Conservation (phyloP, 139 green algal species). For the Chlamydomonas sphaeroides region DNA sequence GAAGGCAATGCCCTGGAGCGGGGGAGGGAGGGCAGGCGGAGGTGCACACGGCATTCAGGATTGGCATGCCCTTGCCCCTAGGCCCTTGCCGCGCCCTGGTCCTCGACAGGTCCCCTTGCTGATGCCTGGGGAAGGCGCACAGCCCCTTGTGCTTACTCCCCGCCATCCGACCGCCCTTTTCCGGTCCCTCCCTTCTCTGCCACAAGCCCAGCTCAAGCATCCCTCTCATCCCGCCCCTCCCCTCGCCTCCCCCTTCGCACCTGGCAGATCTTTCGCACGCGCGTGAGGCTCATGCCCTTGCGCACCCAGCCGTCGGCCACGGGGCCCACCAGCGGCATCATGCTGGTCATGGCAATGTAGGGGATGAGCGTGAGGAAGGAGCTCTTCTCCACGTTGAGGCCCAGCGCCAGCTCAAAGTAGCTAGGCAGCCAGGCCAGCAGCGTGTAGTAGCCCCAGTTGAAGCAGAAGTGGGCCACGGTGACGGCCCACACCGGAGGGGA, state of each 20-base stretch:
- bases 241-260: background rate
- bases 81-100: no score
- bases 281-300: constrained; percentile 70
- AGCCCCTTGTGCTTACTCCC: no score
- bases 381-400: constrained; percentile 84
- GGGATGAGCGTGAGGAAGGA: constrained; percentile 82
- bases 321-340: constrained; percentile 83
- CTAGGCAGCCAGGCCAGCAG: constrained; percentile 96
- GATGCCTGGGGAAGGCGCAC: no score
- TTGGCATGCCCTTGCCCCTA: no score
- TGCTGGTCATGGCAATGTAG: constrained; percentile 90
- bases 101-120: no score
- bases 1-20: constrained; percentile 79
- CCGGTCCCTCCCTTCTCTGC: no score
- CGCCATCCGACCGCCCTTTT: no score
- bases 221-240: background rate
- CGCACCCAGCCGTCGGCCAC: constrained; percentile 85
- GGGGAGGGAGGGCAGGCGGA: background rate
- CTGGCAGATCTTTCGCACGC: constrained; percentile 90
- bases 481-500: constrained; percentile 88
- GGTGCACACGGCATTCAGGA: no score
- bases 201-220: no score
- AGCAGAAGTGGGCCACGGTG: constrained; percentile 97
- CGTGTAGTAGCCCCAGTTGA: constrained; percentile 98
- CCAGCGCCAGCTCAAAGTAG: constrained; percentile 95